Conservation (phyloP, 352 stramenopile genomes). For the Pythium scleroteichum region DNA sequence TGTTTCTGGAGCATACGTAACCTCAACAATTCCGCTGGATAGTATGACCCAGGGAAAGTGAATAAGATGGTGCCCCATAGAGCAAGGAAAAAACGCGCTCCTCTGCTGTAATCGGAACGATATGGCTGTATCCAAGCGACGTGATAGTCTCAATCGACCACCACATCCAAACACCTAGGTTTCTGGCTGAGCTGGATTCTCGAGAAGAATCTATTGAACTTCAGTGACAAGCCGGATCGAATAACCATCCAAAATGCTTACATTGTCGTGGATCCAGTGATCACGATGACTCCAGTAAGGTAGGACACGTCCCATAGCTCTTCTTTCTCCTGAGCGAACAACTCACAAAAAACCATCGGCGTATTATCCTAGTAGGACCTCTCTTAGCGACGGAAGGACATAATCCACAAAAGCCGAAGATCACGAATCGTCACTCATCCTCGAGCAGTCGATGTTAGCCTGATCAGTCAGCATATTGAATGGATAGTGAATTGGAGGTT, state of each 20-base stretch:
- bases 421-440: constrained; percentile 70
- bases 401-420: constrained; percentile 70
- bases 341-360: constrained; percentile 73
- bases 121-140: constrained; percentile 85
- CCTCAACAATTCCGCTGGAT: constrained; percentile 76
- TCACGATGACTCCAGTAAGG: constrained; percentile 73
- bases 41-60: constrained; percentile 81
- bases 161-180: constrained; percentile 71
- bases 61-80: constrained; percentile 89
- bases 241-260: constrained; percentile 22
- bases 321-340: constrained; percentile 74
- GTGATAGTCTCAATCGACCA: constrained; percentile 86
- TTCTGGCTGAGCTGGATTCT: constrained; percentile 68
- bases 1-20: constrained; percentile 87
- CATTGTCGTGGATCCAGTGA: constrained; percentile 85
- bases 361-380: constrained; percentile 78
- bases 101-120: constrained; percentile 68
- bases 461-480: constrained; percentile 26
- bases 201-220: constrained; percentile 58
- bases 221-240: neutral
- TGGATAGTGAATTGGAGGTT: too few relatives aligned
- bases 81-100: constrained; percentile 75
- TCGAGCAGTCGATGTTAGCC: constrained; percentile 38
- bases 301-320: constrained; percentile 82
- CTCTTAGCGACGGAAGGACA: constrained; percentile 81